Evolutionary conservation across 371 early-diverging fungal species (phyloP).

Genomic region (Lichtheimia ramosa): DNA sequence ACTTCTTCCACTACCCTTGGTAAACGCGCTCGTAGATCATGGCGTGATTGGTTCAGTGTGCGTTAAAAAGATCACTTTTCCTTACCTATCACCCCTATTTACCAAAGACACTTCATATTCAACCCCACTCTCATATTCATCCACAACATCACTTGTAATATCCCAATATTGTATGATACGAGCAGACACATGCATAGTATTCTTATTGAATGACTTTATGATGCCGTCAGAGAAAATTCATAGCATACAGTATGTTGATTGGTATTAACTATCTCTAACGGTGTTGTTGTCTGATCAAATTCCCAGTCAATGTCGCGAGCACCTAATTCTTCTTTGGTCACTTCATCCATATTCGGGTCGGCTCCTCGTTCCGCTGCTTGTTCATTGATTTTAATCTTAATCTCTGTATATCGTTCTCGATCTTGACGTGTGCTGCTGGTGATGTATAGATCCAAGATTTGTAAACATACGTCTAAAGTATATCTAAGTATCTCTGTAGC

Average conservation of each 20-base stretch:
- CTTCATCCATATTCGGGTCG: slow-evolving; percentile 33
- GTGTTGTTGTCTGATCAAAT: slow-evolving; percentile 20
- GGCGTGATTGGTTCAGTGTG: slow-evolving; percentile 13
- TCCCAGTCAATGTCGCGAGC: slow-evolving; percentile 26
- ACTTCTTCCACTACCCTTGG: background rate
- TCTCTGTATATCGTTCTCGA: slow-evolving; percentile 41
- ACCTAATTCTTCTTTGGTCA: slow-evolving; percentile 27
- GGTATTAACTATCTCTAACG: slow-evolving; percentile 42
- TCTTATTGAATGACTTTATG: background rate
- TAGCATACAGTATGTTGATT: slow-evolving; percentile 52
- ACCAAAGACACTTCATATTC: background rate
- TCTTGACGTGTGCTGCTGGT: slow-evolving; percentile 31
- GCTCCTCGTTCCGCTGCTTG: slow-evolving; percentile 38
- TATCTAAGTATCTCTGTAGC: too few relatives aligned
- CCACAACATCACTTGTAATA: background rate
- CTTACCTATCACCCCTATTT: background rate
- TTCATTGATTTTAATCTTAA: slow-evolving; percentile 58
- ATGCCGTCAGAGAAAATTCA: slow-evolving; percentile 28
- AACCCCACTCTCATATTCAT: background rate
- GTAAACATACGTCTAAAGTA: slow-evolving; percentile 50
- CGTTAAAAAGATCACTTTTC: background rate
- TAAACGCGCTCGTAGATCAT: slow-evolving; percentile 7
- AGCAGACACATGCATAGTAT: background rate
- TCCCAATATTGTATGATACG: background rate
- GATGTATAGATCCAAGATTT: slow-evolving; percentile 57